A percentile compares a stretch with the other conserved stretches of the same genome.
These are phyloP conservation scores for Pezicula radicicola DNA, from an alignment of 2,329 filamentous ascomycete species.

Conservation along the genomic window DNA sequence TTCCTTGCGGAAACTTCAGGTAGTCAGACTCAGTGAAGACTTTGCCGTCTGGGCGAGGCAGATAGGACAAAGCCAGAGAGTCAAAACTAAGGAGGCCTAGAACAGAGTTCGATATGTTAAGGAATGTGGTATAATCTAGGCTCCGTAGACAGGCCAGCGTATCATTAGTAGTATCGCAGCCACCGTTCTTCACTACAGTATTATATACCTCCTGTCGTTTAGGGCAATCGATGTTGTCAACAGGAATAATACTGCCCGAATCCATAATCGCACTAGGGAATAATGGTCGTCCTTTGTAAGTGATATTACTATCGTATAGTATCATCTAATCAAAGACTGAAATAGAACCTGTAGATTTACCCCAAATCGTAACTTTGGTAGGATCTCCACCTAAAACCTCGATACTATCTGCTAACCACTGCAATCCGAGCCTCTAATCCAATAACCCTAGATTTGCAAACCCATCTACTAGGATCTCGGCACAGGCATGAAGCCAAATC, in stretches of 20 bases:
- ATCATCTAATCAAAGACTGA: slow-evolving; percentile 76
- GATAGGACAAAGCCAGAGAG: slow-evolving; percentile 68
- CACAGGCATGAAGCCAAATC: slow-evolving; percentile 73
- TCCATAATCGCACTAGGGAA: slow-evolving; percentile 80
- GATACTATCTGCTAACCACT: too few relatives aligned
- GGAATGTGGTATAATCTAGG: slow-evolving; percentile 55
- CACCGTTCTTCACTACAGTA: slow-evolving; percentile 53
- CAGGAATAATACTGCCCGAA: slow-evolving; percentile 61
- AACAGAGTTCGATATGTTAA: slow-evolving; percentile 67
- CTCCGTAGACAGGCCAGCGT: slow-evolving; percentile 65
- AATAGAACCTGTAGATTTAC: slow-evolving; percentile 65
- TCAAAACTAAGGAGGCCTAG: slow-evolving; percentile 65
- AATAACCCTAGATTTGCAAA: slow-evolving; percentile 68
- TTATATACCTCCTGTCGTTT: slow-evolving; percentile 67
- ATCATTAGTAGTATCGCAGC: slow-evolving; percentile 56
- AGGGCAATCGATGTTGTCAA: slow-evolving; percentile 59
- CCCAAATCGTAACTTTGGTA: slow-evolving; percentile 76
- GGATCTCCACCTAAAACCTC: too few relatives aligned
- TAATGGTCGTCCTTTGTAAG: slow-evolving; percentile 70
- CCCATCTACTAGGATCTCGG: slow-evolving; percentile 64
- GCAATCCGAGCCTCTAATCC: slow-evolving; percentile 68
- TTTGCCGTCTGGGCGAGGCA: slow-evolving; percentile 69
- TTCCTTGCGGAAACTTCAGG: slow-evolving; percentile 54
- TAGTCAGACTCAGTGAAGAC: slow-evolving; percentile 55
- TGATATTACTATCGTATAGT: slow-evolving; percentile 69